A percentile compares a stretch with the other conserved stretches of the same genome.
Conservation (phyloP, 208 protist genomes). For the Crithidia expoeki region DNA sequence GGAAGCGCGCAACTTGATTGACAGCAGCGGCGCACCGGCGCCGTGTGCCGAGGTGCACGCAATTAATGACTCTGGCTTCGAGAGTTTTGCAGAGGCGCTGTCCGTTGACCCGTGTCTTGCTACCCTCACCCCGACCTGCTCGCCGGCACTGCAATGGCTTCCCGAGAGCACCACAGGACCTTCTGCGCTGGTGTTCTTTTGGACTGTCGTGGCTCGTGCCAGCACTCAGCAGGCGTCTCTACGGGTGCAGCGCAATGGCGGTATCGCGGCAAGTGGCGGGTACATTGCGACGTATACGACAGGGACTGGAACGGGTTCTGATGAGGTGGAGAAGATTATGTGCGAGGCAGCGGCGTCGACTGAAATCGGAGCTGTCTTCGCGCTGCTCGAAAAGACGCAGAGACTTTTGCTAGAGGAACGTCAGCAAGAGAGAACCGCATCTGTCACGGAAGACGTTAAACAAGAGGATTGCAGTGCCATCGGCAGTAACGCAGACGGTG, state of each 20-base stretch:
- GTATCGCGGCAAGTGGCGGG: background rate
- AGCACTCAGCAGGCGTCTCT: background rate
- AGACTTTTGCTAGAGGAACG: background rate
- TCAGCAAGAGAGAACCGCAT: background rate
- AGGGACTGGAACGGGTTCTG: background rate
- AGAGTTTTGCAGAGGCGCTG: slow-evolving; percentile 16
- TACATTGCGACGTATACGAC: slow-evolving; percentile 19
- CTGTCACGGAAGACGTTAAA: background rate
- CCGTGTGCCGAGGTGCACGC: slow-evolving; percentile 42
- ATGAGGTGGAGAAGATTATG: slow-evolving; percentile 7
- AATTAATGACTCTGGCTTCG: slow-evolving; percentile 11
- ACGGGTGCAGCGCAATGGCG: slow-evolving; percentile 7
- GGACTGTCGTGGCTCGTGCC: background rate
- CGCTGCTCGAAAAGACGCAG: background rate
- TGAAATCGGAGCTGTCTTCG: slow-evolving; percentile 25
- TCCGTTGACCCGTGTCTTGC: slow-evolving; percentile 23
- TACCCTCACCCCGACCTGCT: background rate
- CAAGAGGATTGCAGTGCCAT: background rate
- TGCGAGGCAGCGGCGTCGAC: slow-evolving; percentile 10
- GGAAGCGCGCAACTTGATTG: slow-evolving; percentile 43
- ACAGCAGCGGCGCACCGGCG: slow-evolving; percentile 35
- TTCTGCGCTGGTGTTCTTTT: slow-evolving; percentile 18
- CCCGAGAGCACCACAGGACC: background rate
- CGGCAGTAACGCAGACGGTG: background rate
- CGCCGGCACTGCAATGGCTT: slow-evolving; percentile 10